Evolutionary conservation across 306 rosid genomes (phyloP).

Genomic region (Pterocarpus macrocarpus): DNA sequence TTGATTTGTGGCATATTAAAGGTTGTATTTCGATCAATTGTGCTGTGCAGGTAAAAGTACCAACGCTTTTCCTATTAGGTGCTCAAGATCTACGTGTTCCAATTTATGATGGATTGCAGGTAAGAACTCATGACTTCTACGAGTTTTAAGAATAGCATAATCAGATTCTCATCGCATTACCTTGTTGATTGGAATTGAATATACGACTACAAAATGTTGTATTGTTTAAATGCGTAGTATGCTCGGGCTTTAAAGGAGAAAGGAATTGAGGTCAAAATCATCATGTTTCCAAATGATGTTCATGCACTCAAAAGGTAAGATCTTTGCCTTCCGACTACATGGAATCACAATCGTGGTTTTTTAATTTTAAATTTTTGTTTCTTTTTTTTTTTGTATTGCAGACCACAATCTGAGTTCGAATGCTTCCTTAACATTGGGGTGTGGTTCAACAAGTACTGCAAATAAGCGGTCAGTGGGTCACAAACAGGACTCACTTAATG

Average conservation of each 20-base stretch:
- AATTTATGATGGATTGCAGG: constrained; percentile 71
- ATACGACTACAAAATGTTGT: neutral
- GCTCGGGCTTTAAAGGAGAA: constrained; percentile 77
- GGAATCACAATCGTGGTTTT: constrained; percentile 2
- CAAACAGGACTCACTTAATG: neutral
- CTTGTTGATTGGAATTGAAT: neutral
- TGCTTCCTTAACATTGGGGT: constrained; percentile 75
- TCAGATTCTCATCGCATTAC: neutral
- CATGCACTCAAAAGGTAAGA: constrained; percentile 76
- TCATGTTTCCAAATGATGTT: constrained; percentile 76
- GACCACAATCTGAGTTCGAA: constrained; percentile 89
- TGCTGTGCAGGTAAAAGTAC: constrained; percentile 80
- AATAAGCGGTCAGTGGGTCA: constrained; percentile 41
- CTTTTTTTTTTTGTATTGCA: constrained; percentile 35
- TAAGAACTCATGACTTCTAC: constrained; percentile 41
- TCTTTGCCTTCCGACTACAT: neutral
- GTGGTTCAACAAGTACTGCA: constrained; percentile 80
- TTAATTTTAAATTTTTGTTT: neutral
- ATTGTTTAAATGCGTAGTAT: constrained; percentile 55
- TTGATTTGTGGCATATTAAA: constrained; percentile 24
- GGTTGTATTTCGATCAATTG: constrained; percentile 33
- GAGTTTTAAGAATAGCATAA: no score
- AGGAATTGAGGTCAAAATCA: constrained; percentile 69
- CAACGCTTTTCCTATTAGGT: constrained; percentile 82
- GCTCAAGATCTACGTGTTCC: constrained; percentile 86